These are phyloP conservation scores for Microsporum ferrugineum DNA, from an alignment of 2,329 filamentous ascomycete genomes.

Conservation along the genomic window DNA sequence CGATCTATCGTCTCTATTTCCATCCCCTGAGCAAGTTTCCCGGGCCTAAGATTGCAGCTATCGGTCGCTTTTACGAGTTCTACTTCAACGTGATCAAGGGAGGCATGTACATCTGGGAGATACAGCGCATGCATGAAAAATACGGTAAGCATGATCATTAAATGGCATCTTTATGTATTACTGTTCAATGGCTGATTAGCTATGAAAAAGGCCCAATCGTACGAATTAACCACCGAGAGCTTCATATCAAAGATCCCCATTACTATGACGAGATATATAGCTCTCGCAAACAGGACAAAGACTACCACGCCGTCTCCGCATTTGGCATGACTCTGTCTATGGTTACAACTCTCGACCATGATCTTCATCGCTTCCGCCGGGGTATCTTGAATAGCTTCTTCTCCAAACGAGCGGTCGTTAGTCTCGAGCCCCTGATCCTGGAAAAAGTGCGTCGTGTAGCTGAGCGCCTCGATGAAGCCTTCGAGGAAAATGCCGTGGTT, in stretches of 20 bases:
- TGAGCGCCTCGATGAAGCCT: background rate
- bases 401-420: slow-evolving; percentile 15
- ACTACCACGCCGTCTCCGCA: background rate
- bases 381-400: slow-evolving; percentile 21
- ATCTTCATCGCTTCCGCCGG: slow-evolving; percentile 20
- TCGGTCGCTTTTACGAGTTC: slow-evolving; percentile 20
- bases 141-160: slow-evolving; percentile 18
- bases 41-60: slow-evolving; percentile 19
- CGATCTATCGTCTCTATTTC: slow-evolving; percentile 19
- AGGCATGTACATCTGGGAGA: slow-evolving; percentile 23
- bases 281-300: background rate
- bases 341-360: slow-evolving; percentile 20
- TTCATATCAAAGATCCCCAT: slow-evolving; percentile 18
- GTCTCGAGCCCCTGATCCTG: slow-evolving; percentile 10
- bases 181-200: background rate
- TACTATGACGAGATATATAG: slow-evolving; percentile 18
- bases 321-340: slow-evolving; percentile 12
- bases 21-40: slow-evolving; percentile 20
- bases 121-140: slow-evolving; percentile 23
- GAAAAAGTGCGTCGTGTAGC: background rate
- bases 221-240: slow-evolving; percentile 18
- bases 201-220: slow-evolving; percentile 17
- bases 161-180: background rate
- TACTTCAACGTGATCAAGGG: slow-evolving; percentile 19
- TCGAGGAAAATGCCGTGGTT: background rate